These are phyloP conservation scores for Suhomyces ambrosiae DNA, from an alignment of 1,139 yeast species.

Conservation along the genomic window DNA sequence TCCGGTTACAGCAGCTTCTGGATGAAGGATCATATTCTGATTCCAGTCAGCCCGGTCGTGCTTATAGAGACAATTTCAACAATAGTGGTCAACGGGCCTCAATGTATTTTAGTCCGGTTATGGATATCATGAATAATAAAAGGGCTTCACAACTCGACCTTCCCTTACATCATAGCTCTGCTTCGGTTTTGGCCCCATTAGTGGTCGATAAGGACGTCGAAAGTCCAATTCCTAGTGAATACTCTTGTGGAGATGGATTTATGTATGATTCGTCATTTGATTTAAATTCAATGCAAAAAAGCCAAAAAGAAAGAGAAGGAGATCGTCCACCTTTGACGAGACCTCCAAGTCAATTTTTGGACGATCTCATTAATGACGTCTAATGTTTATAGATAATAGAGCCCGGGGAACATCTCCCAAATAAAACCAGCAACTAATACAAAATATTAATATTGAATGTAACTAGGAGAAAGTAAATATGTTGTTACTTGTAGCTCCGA, in stretches of 20 bases:
- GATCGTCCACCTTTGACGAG: constrained; percentile 17
- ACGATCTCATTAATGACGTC: constrained; percentile 25
- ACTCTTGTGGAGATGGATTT: constrained; percentile 14
- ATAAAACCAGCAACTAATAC: too few species aligned
- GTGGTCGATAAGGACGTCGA: not conserved
- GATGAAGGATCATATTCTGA: constrained; percentile 11
- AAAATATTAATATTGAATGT: too few species aligned
- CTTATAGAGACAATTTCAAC: constrained; percentile 21
- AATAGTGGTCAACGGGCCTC: constrained; percentile 21
- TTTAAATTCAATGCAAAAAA: constrained; percentile 4
- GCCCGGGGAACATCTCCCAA: too few species aligned
- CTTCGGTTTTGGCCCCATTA: constrained; percentile 6
- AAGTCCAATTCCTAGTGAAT: constrained; percentile 9
- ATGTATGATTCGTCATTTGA: constrained; percentile 11
- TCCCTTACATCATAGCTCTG: constrained; percentile 21
- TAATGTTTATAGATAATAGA: too few species aligned
- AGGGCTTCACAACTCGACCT: constrained; percentile 21
- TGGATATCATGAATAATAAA: constrained; percentile 23
- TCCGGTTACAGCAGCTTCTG: constrained; percentile 9
- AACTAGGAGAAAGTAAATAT: too few species aligned
- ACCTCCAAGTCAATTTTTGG: constrained; percentile 38
- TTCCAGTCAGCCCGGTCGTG: constrained; percentile 19
- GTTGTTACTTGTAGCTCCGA: too few species aligned
- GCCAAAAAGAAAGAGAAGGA: constrained; percentile 1
- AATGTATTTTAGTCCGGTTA: constrained; percentile 34